These are phyloP conservation scores for Xylaria castorea DNA, from an alignment of 495 filamentous ascomycete species.

Conservation along the genomic window DNA sequence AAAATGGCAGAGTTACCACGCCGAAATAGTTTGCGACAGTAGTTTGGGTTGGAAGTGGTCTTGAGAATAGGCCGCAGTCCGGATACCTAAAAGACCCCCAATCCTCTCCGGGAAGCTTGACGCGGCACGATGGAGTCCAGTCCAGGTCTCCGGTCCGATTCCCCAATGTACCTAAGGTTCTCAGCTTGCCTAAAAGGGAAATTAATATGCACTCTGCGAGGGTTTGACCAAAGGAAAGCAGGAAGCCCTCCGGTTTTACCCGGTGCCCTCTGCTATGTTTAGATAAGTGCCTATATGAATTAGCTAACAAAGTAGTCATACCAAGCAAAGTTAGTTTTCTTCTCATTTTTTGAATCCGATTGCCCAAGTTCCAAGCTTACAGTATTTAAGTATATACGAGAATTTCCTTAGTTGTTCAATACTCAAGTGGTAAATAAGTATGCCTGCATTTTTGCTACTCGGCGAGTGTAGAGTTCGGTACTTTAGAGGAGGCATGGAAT, in stretches of 20 bases:
- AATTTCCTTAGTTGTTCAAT: not conserved
- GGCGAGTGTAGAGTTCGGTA: too few species aligned
- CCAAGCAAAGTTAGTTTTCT: not conserved
- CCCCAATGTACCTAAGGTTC: conserved; percentile 2
- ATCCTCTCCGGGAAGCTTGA: conserved; percentile 8
- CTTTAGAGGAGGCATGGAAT: not conserved
- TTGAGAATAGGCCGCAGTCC: not conserved
- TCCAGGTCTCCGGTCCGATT: conserved; percentile 1
- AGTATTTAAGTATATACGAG: not conserved
- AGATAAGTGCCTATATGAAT: not conserved
- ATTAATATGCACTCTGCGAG: conserved; percentile 33
- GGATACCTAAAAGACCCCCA: conserved; percentile 5
- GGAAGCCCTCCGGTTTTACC: not conserved
- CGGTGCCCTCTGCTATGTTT: not conserved
- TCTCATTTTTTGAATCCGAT: not conserved
- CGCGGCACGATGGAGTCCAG: not conserved
- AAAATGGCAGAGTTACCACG: not conserved
- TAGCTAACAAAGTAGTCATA: conserved; percentile 14
- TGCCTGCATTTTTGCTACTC: not conserved
- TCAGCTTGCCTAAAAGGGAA: conserved; percentile 16
- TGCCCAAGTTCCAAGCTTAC: not conserved
- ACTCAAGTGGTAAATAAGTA: not conserved
- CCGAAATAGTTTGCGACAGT: not conserved
- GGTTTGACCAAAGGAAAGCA: not conserved
- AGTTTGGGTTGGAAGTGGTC: not conserved